Percentiles rank a stretch among this genome's conserved stretches.
These are phyloP conservation scores for Neoboletus magnificus DNA, from an alignment of 768 basidiomycete species.

Conservation along the genomic window DNA sequence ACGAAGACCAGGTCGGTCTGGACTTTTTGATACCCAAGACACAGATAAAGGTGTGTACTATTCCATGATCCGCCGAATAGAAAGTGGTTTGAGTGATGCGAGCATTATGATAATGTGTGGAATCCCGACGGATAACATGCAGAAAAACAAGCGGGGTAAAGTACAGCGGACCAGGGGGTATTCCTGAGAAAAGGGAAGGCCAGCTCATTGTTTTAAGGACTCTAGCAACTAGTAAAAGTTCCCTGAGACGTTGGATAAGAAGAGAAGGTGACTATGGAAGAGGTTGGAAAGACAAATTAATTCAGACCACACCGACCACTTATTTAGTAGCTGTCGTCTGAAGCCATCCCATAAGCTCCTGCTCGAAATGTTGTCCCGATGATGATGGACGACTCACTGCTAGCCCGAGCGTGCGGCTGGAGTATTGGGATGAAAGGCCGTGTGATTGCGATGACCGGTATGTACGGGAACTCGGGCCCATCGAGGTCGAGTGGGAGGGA, in stretches of 20 bases:
- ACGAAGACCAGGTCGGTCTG: not conserved
- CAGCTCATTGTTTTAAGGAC: slow-evolving; percentile 33
- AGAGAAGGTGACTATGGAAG: slow-evolving; percentile 1
- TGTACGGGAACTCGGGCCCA: slow-evolving; percentile 60
- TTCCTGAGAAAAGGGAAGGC: slow-evolving; percentile 31
- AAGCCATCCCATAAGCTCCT: slow-evolving; percentile 37
- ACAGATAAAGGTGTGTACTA: not conserved
- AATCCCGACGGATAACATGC: slow-evolving; percentile 38
- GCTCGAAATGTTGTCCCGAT: slow-evolving; percentile 34
- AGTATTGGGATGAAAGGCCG: slow-evolving; percentile 68
- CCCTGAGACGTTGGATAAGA: slow-evolving; percentile 10
- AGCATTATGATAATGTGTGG: slow-evolving; percentile 38
- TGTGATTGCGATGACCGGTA: slow-evolving; percentile 70
- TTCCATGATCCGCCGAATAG: slow-evolving; percentile 11
- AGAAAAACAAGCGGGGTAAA: slow-evolving; percentile 36
- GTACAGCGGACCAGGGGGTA: slow-evolving; percentile 43
- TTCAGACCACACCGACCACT: slow-evolving; percentile 10
- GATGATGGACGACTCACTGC: slow-evolving; percentile 50
- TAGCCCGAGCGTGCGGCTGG: slow-evolving; percentile 72
- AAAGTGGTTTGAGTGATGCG: slow-evolving; percentile 32
- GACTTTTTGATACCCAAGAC: not conserved
- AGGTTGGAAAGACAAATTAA: slow-evolving; percentile 5
- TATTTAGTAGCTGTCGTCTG: slow-evolving; percentile 37
- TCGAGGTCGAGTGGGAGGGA: slow-evolving; percentile 54
- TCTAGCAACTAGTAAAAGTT: slow-evolving; percentile 30